Evolutionary conservation across 2,329 filamentous ascomycete species (phyloP).

Genomic region (Neurospora crassa): DNA sequence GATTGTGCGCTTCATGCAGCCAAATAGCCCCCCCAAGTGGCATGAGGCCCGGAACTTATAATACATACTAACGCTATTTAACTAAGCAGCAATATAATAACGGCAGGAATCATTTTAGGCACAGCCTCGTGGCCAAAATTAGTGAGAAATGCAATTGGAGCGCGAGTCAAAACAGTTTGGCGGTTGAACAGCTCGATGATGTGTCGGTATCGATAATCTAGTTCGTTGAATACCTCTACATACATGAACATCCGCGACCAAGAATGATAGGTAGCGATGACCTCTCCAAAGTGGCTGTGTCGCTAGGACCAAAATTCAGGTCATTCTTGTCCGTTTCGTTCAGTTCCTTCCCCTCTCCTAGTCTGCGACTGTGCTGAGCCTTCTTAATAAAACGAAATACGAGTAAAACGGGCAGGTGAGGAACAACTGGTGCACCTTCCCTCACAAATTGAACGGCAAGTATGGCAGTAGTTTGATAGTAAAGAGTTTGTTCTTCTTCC

Average conservation of each 20-base stretch:
- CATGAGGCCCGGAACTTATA: background rate
- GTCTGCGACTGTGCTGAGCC: background rate
- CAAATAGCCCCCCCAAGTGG: background rate
- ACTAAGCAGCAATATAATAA: background rate
- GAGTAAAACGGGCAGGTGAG: background rate
- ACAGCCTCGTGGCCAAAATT: background rate
- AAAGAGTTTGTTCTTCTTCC: no score
- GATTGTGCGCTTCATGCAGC: background rate
- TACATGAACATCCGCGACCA: background rate
- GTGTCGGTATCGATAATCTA: background rate
- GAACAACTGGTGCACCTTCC: background rate
- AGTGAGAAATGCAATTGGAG: background rate
- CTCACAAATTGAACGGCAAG: background rate
- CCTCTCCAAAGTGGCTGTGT: background rate
- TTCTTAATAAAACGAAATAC: background rate
- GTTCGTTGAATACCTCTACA: background rate
- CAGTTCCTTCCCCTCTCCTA: background rate
- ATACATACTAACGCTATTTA: background rate
- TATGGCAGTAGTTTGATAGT: background rate
- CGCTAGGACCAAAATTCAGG: background rate
- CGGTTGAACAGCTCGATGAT: background rate
- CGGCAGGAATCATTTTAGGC: background rate
- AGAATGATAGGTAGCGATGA: background rate
- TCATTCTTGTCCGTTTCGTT: background rate
- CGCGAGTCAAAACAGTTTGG: background rate